These are phyloP conservation scores for Trypanosoma boissoni DNA, from an alignment of 208 protist genomes.

Conservation along the genomic window DNA sequence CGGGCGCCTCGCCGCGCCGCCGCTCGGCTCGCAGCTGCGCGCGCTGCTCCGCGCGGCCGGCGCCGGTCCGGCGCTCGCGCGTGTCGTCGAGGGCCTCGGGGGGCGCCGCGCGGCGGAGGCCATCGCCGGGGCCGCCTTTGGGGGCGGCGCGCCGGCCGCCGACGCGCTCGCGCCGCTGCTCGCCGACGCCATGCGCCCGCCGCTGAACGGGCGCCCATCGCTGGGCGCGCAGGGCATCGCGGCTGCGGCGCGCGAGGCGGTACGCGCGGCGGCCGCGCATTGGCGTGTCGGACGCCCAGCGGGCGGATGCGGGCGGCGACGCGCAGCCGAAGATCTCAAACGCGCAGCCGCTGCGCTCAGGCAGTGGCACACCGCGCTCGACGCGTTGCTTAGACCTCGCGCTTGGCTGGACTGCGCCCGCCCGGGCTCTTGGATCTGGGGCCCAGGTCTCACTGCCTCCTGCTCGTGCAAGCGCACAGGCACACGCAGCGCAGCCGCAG, in stretches of 20 bases:
- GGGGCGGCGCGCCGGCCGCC: slow-evolving; percentile 2
- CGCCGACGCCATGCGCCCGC: slow-evolving; percentile 13
- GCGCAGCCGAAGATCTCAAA: slow-evolving; percentile 6
- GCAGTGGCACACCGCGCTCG: slow-evolving; percentile 21
- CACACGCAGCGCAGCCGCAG: too few relatives aligned
- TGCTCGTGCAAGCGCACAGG: too few relatives aligned
- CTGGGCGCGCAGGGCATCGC: too few relatives aligned
- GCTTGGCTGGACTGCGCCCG: slow-evolving; percentile 52
- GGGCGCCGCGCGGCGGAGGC: slow-evolving; percentile 9
- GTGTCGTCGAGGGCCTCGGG: too few relatives aligned
- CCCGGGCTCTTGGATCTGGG: slow-evolving; percentile 15
- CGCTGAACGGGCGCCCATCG: slow-evolving; percentile 6
- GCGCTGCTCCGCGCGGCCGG: slow-evolving; percentile 5
- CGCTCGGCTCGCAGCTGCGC: slow-evolving; percentile 11
- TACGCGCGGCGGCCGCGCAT: slow-evolving; percentile 10
- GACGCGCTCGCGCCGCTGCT: slow-evolving; percentile 4
- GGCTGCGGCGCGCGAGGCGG: too few relatives aligned
- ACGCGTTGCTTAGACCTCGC: slow-evolving; percentile 27
- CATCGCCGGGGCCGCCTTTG: slow-evolving; percentile 8
- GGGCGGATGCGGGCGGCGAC: slow-evolving; percentile 15
- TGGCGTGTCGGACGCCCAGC: slow-evolving; percentile 1
- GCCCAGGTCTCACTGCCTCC: slow-evolving; percentile 16
- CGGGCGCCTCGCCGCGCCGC: slow-evolving; percentile 25
- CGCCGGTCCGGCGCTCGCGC: not conserved
- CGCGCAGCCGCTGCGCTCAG: slow-evolving; percentile 2